These are phyloP conservation scores for Paratrypanosoma confusum DNA, from an alignment of 208 protist species.

Conservation along the genomic window DNA sequence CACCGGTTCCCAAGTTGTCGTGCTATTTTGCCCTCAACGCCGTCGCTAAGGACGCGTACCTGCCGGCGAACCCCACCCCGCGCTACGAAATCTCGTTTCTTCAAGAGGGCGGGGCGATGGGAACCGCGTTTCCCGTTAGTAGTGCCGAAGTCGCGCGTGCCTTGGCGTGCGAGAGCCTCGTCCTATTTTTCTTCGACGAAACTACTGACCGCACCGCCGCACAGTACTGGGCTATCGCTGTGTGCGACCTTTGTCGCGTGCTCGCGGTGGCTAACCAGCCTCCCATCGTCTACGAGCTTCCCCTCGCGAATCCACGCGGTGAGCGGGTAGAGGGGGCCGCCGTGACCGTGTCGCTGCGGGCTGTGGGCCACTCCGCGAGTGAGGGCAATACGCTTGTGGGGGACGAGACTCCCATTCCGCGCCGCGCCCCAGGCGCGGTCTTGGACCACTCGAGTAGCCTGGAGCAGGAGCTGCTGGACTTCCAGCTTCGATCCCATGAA, in stretches of 20 bases:
- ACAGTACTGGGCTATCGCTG: slow-evolving; percentile 64
- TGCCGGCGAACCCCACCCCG: slow-evolving; percentile 44
- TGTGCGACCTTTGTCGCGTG: slow-evolving; percentile 53
- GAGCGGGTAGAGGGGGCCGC: slow-evolving; percentile 26
- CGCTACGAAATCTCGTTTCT: slow-evolving; percentile 55
- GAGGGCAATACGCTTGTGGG: too few species aligned
- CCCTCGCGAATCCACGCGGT: slow-evolving; percentile 40
- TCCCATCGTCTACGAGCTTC: slow-evolving; percentile 28
- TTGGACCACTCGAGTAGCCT: too few species aligned
- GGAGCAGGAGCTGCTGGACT: too few species aligned
- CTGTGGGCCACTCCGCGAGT: too few species aligned
- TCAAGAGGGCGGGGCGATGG: slow-evolving; percentile 10
- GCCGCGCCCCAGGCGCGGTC: too few species aligned
- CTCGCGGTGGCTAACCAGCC: slow-evolving; percentile 30
- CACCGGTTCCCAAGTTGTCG: slow-evolving; percentile 50
- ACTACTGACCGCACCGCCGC: too few species aligned
- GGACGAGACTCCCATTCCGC: too few species aligned
- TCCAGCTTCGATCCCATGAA: too few species aligned
- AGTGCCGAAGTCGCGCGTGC: slow-evolving; percentile 28
- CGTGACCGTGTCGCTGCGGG: slow-evolving; percentile 46
- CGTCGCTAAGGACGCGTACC: slow-evolving; percentile 39
- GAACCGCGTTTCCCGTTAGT: slow-evolving; percentile 27
- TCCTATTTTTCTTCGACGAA: slow-evolving; percentile 71
- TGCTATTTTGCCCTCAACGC: slow-evolving; percentile 57
- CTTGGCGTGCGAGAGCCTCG: slow-evolving; percentile 59